Evolutionary conservation across 345 rosid species (phyloP).

Genomic region (Microcos paniculata): DNA sequence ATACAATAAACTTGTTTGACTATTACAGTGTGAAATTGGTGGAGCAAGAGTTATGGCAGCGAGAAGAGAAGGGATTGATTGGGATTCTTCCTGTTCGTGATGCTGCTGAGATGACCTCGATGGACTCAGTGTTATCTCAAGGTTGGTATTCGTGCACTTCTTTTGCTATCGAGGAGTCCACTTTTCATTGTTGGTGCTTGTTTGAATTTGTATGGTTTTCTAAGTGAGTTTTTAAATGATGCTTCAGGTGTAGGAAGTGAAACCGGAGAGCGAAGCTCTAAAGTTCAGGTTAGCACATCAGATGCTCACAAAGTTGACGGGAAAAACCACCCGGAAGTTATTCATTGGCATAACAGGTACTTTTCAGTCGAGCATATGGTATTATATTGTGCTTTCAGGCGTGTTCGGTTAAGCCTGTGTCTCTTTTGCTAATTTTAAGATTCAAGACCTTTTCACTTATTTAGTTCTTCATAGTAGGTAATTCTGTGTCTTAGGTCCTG

Average conservation of each 20-base stretch:
- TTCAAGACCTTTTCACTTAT: neutral
- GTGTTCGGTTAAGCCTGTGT: neutral
- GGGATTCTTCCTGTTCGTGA: slow-evolving; percentile 95
- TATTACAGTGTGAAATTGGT: slow-evolving; percentile 79
- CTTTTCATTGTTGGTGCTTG: slow-evolving; percentile 6
- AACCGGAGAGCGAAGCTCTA: slow-evolving; percentile 59
- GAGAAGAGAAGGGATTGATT: slow-evolving; percentile 91
- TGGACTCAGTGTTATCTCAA: slow-evolving; percentile 52
- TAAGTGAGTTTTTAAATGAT: neutral
- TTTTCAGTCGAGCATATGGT: neutral
- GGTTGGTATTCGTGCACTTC: slow-evolving; percentile 32
- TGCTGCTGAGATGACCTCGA: slow-evolving; percentile 56
- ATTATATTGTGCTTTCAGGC: neutral
- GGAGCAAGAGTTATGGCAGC: slow-evolving; percentile 99
- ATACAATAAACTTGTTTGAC: neutral
- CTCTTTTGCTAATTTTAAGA: neutral
- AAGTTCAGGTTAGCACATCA: slow-evolving; percentile 53
- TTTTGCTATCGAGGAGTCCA: neutral
- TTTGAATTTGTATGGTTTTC: neutral
- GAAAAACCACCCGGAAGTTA: slow-evolving; percentile 72
- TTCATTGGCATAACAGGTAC: slow-evolving; percentile 96
- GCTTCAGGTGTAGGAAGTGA: slow-evolving; percentile 64
- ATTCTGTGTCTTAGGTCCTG: slow-evolving; percentile 12
- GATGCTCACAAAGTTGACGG: slow-evolving; percentile 78
- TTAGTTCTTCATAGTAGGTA: neutral